These are phyloP conservation scores for Gaeumannomyces tritici DNA, from an alignment of 2,329 filamentous ascomycete genomes.

Conservation along the genomic window DNA sequence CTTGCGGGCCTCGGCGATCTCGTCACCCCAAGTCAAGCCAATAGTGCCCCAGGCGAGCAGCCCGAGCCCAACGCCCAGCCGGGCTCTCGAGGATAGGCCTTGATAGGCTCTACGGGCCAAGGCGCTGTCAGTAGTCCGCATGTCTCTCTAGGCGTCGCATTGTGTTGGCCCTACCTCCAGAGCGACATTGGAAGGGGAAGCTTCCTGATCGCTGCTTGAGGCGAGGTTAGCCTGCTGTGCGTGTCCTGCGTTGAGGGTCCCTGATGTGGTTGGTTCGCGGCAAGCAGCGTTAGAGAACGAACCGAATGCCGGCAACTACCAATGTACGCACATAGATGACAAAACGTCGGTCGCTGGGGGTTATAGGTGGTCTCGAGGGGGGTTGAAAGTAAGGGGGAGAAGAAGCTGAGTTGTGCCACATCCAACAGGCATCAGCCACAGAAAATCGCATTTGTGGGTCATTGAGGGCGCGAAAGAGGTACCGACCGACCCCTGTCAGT, in stretches of 20 bases:
- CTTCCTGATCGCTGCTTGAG: too few relatives aligned
- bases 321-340: background rate
- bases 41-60: slow-evolving; percentile 67
- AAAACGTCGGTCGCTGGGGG: background rate
- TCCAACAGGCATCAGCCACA: background rate
- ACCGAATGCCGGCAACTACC: background rate
- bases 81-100: slow-evolving; percentile 60
- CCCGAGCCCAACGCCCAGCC: slow-evolving; percentile 61
- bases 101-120: slow-evolving; percentile 50
- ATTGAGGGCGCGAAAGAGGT: background rate
- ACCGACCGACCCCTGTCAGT: background rate
- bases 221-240: too few relatives aligned
- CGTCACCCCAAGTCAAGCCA: slow-evolving; percentile 66
- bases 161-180: background rate
- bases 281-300: background rate
- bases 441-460: background rate
- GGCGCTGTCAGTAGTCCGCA: background rate
- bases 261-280: too few relatives aligned
- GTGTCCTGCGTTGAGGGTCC: too few relatives aligned
- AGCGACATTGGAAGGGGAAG: background rate
- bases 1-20: slow-evolving; percentile 57
- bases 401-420: background rate
- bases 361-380: background rate
- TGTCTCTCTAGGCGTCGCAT: background rate
- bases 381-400: too few relatives aligned